A percentile compares a stretch with the other conserved stretches of the same genome.
These are phyloP conservation scores for Hemisphaericaspora nanyangensis DNA, from an alignment of 805 yeast species.

Conservation along the genomic window DNA sequence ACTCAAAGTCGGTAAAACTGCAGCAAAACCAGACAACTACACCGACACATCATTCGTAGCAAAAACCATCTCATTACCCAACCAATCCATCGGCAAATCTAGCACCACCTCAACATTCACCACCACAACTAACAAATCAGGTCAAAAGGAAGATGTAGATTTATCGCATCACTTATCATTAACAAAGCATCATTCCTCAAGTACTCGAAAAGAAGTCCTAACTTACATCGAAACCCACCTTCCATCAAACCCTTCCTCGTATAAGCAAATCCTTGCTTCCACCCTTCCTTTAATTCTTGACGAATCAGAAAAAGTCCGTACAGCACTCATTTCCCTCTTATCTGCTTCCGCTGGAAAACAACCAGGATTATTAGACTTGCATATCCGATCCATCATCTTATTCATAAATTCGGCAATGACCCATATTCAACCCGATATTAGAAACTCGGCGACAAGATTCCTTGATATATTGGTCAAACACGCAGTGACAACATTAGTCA, in stretches of 20 bases:
- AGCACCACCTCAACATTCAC: constrained; percentile 7
- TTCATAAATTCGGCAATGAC: constrained; percentile 91
- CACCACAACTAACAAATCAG: constrained; percentile 3
- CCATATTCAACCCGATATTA: constrained; percentile 72
- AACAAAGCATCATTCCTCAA: constrained; percentile 67
- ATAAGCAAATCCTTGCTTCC: constrained; percentile 55
- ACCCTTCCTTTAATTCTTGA: constrained; percentile 66
- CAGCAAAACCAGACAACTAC: constrained; percentile 63
- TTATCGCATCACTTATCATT: constrained; percentile 61
- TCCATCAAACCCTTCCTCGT: constrained; percentile 49
- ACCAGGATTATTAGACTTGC: constrained; percentile 55
- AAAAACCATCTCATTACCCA: constrained; percentile 49
- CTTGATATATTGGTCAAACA: constrained; percentile 54
- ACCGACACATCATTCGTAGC: constrained; percentile 87
- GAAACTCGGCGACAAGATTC: constrained; percentile 71
- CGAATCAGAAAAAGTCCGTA: constrained; percentile 60
- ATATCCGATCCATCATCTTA: constrained; percentile 57
- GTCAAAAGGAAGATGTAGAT: constrained; percentile 37
- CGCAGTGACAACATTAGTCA: constrained; percentile 49
- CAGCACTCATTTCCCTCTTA: constrained; percentile 47
- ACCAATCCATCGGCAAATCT: constrained; percentile 31
- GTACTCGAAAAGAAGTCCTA: constrained; percentile 71
- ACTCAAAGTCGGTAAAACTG: constrained; percentile 83
- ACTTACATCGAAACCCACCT: constrained; percentile 47
- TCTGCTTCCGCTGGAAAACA: constrained; percentile 46